Evolutionary conservation across 495 filamentous ascomycete species (phyloP), one percentile per base, ranked within the genome.

Genomic region (Penicillium bialowiezense): DNA sequence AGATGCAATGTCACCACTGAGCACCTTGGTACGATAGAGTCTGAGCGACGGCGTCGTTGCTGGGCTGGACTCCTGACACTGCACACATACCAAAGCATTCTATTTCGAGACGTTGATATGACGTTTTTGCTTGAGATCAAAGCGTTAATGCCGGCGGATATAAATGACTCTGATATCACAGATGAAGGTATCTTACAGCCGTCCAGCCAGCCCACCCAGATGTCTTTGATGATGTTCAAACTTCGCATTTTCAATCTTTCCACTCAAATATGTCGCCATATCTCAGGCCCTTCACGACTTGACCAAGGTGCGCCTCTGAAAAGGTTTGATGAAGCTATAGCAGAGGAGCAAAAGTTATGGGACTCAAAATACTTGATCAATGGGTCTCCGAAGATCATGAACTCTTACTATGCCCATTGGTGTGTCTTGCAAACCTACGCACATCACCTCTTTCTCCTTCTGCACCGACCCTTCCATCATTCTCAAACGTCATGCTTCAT

Each of bases 381-480:
- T 10, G 55, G 55, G 2, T 31, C 21, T 5, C 58, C 55, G 17
- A 58, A 19, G 14, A 48, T 62, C 12, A 19, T 62, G 19, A 51
- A 62, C 32, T 32, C 51, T 3, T 51, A 44, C 21, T 58, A 55
- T 21, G 54, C 51, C 3, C 44, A 55, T 33, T 62, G 58, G 58
- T 62, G 54, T 20, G 14, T 62, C 26, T 39, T 62, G 12, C 54
- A 62, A 34, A 37, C 31, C 0, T 62, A 62, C 21, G 58, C 58
- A 9, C 58, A 62, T 42, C 58, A 58, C 3, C 58, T 62, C 14
- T 58, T 55, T 8, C 58, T 62, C 5, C 55, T 62, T 24, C 19
- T 62, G 15, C 51, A 62, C 17, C 43, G 58, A 1, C 51, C 58
- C 4, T 58, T 58, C 34, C 41, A 40, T 23, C 39, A 52, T 14